Evolutionary conservation across 306 rosid genomes (phyloP).

Genomic region (Medicago arabica): DNA sequence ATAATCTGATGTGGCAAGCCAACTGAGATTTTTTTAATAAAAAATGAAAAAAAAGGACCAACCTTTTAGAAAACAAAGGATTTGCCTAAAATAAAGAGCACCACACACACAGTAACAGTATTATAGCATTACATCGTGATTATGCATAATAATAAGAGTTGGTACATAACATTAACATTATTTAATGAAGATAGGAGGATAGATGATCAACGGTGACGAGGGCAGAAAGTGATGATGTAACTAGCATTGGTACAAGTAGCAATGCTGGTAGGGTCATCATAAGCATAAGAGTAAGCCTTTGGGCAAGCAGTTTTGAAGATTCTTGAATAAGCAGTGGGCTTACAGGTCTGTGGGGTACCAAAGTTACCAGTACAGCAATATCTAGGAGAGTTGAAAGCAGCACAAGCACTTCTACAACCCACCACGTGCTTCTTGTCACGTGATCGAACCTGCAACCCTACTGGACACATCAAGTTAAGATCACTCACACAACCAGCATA

Average conservation of each 20-base stretch:
- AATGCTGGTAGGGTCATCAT: conserved; percentile 95
- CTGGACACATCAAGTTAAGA: conserved; percentile 88
- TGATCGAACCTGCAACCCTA: conserved; percentile 81
- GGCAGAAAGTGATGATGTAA: conserved; percentile 85
- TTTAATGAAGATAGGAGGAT: too few species aligned
- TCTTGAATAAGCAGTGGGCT: conserved; percentile 84
- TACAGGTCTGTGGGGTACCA: conserved; percentile 85
- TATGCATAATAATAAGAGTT: too few species aligned
- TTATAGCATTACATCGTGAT: too few species aligned
- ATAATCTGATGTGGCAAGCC: too few species aligned
- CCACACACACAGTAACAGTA: too few species aligned
- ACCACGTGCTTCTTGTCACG: conserved; percentile 64
- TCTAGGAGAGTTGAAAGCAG: conserved; percentile 80
- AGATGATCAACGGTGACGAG: conserved; percentile 51
- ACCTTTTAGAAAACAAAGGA: too few species aligned
- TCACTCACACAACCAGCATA: conserved; percentile 90
- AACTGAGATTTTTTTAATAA: too few species aligned
- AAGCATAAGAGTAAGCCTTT: conserved; percentile 86
- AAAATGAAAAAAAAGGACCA: too few species aligned
- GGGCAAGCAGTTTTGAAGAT: conserved; percentile 94
- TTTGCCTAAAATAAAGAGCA: too few species aligned
- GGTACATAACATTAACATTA: too few species aligned
- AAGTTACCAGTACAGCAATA: conserved; percentile 88
- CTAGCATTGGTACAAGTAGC: conserved; percentile 79
- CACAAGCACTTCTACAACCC: conserved; percentile 89